Percentiles rank a stretch among this genome's conserved stretches.
Conservation (phyloP, 306 rosid genomes). For the Dryas alaskensis region DNA sequence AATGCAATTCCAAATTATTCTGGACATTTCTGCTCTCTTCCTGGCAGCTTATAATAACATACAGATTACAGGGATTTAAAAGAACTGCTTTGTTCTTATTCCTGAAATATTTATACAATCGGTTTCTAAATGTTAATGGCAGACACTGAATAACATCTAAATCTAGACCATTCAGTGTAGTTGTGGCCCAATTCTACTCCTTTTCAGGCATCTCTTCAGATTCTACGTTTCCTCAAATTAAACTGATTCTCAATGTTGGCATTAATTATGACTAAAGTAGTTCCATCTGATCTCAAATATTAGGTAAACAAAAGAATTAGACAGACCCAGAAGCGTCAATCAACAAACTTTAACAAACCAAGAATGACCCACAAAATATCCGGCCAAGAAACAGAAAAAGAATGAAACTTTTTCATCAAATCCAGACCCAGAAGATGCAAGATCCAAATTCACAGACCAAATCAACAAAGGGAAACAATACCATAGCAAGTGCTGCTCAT, state of each 20-base stretch:
- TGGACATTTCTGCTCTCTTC: too few species aligned
- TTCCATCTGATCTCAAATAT: neutral
- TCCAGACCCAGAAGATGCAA: constrained; percentile 13
- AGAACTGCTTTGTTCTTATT: neutral
- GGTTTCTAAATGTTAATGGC: neutral
- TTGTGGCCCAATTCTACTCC: neutral
- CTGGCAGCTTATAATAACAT: too few species aligned
- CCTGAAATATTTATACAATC: too few species aligned
- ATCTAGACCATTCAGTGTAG: neutral
- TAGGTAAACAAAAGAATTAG: neutral
- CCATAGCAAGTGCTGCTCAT: neutral
- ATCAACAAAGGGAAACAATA: constrained; percentile 1
- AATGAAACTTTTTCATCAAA: constrained; percentile 18
- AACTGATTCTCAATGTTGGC: neutral
- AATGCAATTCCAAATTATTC: too few species aligned
- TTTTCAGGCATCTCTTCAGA: too few species aligned
- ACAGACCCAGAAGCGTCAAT: constrained; percentile 15
- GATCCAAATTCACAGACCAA: constrained; percentile 15
- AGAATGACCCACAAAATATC: constrained; percentile 24
- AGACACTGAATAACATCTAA: neutral
- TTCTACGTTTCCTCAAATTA: neutral
- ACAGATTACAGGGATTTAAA: neutral
- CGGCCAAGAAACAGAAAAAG: constrained; percentile 12
- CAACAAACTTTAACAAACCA: constrained; percentile 20
- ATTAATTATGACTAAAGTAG: neutral